Conservation (phyloP, 106 monocot species). For the Dendrobium chrysotoxum region DNA sequence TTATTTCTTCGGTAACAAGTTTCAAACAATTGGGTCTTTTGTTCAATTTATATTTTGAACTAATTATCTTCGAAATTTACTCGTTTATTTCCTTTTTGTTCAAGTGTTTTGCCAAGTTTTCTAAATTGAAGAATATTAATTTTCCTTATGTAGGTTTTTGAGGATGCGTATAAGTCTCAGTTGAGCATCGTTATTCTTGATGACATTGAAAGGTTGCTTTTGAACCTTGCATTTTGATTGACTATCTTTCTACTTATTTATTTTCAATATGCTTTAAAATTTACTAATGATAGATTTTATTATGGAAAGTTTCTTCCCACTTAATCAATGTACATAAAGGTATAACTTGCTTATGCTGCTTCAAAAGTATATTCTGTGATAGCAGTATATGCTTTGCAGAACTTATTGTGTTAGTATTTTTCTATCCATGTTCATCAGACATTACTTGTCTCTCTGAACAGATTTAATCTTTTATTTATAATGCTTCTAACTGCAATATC, state of each 20-base stretch:
- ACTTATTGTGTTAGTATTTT: not conserved
- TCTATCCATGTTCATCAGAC: not conserved
- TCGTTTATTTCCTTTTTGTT: not conserved
- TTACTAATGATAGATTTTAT: not conserved
- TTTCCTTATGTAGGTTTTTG: constrained; percentile 66
- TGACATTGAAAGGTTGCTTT: constrained; percentile 87
- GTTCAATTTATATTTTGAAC: not conserved
- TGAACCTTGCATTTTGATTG: not conserved
- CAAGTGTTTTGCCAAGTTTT: not conserved
- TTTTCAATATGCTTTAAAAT: not conserved
- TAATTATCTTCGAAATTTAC: not conserved
- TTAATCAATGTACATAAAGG: not conserved
- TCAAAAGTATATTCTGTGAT: not conserved
- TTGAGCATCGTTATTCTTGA: constrained; percentile 93
- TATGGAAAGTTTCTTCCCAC: not conserved
- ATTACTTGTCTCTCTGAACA: not conserved
- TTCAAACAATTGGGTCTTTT: not conserved
- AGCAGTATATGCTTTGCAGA: not conserved
- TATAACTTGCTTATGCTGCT: not conserved
- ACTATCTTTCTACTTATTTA: not conserved
- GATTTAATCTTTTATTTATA: not conserved
- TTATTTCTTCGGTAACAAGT: not conserved
- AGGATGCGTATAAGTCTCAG: constrained; percentile 96
- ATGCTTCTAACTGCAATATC: not conserved
- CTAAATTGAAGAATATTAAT: not conserved